Evolutionary conservation across 805 yeast species (phyloP).

Genomic region (Candida fluviatilis): DNA sequence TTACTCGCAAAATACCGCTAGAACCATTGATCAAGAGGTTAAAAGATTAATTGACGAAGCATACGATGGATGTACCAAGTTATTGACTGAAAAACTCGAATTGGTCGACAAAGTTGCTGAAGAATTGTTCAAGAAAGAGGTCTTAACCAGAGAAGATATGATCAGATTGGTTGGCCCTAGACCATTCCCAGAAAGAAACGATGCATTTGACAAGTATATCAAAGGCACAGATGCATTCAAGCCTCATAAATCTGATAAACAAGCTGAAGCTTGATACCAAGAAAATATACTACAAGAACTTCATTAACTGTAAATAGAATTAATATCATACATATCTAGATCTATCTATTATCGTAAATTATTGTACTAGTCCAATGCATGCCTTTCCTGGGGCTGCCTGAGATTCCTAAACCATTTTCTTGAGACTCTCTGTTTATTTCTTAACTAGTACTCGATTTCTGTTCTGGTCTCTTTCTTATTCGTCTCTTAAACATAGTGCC

Average conservation of each 20-base stretch:
- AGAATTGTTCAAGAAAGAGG: slow-evolving; percentile 67
- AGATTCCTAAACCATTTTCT: too few relatives aligned
- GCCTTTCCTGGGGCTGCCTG: too few relatives aligned
- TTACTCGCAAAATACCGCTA: slow-evolving; percentile 70
- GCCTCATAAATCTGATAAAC: slow-evolving; percentile 16
- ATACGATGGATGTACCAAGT: slow-evolving; percentile 52
- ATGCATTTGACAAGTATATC: slow-evolving; percentile 86
- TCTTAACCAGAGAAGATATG: slow-evolving; percentile 80
- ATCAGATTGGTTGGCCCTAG: slow-evolving; percentile 70
- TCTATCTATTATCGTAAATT: too few relatives aligned
- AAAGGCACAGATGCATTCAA: slow-evolving; percentile 45
- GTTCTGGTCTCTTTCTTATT: too few relatives aligned
- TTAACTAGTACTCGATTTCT: too few relatives aligned
- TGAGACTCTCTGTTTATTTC: too few relatives aligned
- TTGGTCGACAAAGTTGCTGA: slow-evolving; percentile 72
- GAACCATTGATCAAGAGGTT: slow-evolving; percentile 64
- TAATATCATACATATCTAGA: neutral
- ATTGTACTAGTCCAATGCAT: too few relatives aligned
- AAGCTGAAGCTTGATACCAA: slow-evolving; percentile 2
- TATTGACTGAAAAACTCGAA: slow-evolving; percentile 54
- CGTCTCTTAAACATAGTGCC: too few relatives aligned
- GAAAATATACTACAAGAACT: neutral
- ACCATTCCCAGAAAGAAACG: slow-evolving; percentile 75
- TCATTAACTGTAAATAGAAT: slow-evolving; percentile 1
- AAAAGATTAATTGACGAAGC: slow-evolving; percentile 63